These are phyloP conservation scores for Sphaerulina vaccinii DNA, from an alignment of 2,329 filamentous ascomycete genomes.

Conservation along the genomic window DNA sequence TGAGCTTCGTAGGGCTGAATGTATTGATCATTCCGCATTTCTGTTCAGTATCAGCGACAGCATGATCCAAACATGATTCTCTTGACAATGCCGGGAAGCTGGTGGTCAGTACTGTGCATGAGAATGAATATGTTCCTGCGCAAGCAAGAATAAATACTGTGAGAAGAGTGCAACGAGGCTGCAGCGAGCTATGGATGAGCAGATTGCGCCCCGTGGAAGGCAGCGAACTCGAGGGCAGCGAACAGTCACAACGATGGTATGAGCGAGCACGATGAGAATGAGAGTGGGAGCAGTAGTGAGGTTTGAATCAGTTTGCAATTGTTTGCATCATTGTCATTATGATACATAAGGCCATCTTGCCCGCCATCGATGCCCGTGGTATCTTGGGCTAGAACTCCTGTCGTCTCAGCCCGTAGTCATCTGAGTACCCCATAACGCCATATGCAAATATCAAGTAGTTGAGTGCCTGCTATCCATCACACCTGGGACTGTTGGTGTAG, in stretches of 20 bases:
- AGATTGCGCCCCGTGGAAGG: slow-evolving; percentile 17
- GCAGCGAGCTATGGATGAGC: not conserved
- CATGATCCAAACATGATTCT: not conserved
- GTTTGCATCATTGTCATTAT: slow-evolving; percentile 42
- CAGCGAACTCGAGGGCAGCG: not conserved
- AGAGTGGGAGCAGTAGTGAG: not conserved
- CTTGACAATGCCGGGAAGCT: not conserved
- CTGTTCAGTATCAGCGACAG: not conserved
- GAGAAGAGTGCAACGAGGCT: not conserved
- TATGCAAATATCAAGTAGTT: slow-evolving; percentile 14
- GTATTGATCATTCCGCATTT: not conserved
- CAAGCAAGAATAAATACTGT: not conserved
- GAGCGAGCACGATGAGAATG: not conserved
- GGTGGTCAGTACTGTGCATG: not conserved
- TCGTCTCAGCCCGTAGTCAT: slow-evolving; percentile 29
- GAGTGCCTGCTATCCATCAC: slow-evolving; percentile 35
- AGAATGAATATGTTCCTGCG: not conserved
- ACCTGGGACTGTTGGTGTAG: slow-evolving; percentile 26
- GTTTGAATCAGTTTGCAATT: slow-evolving; percentile 29
- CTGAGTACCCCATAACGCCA: slow-evolving; percentile 28
- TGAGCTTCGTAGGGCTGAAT: slow-evolving; percentile 10
- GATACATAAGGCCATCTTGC: slow-evolving; percentile 34
- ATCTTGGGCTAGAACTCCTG: slow-evolving; percentile 34
- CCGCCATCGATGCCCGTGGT: slow-evolving; percentile 29
- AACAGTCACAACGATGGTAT: not conserved